phyloP scores from a whole-genome alignment of 306 rosid genomes.

The Elaeagnus macrophylla region DNA sequence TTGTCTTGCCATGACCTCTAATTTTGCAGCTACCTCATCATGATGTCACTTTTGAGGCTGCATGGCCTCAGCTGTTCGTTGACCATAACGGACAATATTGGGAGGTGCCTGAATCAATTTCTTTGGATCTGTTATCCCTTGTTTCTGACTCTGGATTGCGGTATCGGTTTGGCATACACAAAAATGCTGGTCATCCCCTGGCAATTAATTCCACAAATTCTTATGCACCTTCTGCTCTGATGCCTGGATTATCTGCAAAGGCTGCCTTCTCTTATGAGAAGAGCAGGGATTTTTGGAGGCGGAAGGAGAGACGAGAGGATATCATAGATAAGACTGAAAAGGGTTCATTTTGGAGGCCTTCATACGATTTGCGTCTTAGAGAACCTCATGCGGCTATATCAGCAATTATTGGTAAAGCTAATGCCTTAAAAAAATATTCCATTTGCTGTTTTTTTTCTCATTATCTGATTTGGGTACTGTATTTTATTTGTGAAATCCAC shows the following conservation, averaged over 20 bases:
- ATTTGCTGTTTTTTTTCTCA: not conserved
- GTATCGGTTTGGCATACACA: constrained; percentile 68
- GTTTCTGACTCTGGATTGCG: constrained; percentile 56
- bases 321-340: constrained; percentile 11
- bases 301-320: constrained; percentile 22
- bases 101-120: constrained; percentile 75
- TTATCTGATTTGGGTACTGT: not conserved
- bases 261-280: constrained; percentile 67
- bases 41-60: constrained; percentile 73
- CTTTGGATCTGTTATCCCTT: constrained; percentile 63
- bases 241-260: constrained; percentile 77
- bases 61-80: constrained; percentile 83
- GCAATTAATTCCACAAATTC: constrained; percentile 33
- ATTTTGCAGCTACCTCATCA: constrained; percentile 63
- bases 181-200: constrained; percentile 55
- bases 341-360: constrained; percentile 26
- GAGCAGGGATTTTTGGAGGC: constrained; percentile 58
- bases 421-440: constrained; percentile 6
- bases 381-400: constrained; percentile 75
- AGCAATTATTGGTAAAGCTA: constrained; percentile 58
- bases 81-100: constrained; percentile 85
- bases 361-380: constrained; percentile 56
- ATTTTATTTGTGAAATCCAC: not conserved
- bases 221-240: constrained; percentile 38
- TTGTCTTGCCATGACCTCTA: constrained; percentile 12